Percentiles rank a stretch among this genome's conserved stretches.
Evolutionary conservation across 1,139 yeast species (phyloP).

Genomic region (Yamadazyma trypodendri): DNA sequence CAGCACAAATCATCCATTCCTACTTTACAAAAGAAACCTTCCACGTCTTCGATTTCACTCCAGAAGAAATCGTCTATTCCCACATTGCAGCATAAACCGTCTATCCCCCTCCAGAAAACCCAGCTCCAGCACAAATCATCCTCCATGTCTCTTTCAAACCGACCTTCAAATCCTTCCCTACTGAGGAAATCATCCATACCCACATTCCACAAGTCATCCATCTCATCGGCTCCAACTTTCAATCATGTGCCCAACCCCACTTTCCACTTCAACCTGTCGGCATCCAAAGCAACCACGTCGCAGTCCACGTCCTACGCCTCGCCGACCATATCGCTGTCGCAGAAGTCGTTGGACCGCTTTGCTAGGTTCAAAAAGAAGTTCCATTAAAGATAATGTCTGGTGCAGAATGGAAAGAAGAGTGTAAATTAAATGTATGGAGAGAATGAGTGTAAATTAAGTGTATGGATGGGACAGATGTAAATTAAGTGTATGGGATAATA

Average conservation of each 20-base stretch:
- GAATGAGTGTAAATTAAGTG: too few species aligned
- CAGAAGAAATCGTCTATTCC: slow-evolving; percentile 14
- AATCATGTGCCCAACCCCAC: slow-evolving; percentile 10
- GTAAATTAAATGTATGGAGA: too few species aligned
- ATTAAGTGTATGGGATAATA: too few species aligned
- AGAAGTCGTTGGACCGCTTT: slow-evolving; percentile 34
- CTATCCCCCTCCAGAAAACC: slow-evolving; percentile 11
- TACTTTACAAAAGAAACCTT: slow-evolving; percentile 8
- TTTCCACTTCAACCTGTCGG: slow-evolving; percentile 5
- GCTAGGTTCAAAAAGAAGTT: slow-evolving; percentile 30
- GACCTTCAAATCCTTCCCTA: slow-evolving; percentile 10
- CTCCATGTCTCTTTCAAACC: not conserved
- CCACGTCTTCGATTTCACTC: slow-evolving; percentile 9
- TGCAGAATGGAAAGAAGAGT: too few species aligned
- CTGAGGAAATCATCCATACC: slow-evolving; percentile 8
- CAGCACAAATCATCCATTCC: slow-evolving; percentile 9
- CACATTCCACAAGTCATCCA: slow-evolving; percentile 10
- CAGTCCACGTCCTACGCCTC: slow-evolving; percentile 25
- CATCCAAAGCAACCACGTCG: not conserved
- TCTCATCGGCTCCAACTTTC: slow-evolving; percentile 4
- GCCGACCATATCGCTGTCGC: slow-evolving; percentile 49
- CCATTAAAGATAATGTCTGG: slow-evolving; percentile 14
- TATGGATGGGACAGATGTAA: too few species aligned
- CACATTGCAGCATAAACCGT: slow-evolving; percentile 10
- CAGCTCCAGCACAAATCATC: slow-evolving; percentile 3